Evolutionary conservation across 495 filamentous ascomycete species (phyloP).

Genomic region (Aspergillus taichungensis): DNA sequence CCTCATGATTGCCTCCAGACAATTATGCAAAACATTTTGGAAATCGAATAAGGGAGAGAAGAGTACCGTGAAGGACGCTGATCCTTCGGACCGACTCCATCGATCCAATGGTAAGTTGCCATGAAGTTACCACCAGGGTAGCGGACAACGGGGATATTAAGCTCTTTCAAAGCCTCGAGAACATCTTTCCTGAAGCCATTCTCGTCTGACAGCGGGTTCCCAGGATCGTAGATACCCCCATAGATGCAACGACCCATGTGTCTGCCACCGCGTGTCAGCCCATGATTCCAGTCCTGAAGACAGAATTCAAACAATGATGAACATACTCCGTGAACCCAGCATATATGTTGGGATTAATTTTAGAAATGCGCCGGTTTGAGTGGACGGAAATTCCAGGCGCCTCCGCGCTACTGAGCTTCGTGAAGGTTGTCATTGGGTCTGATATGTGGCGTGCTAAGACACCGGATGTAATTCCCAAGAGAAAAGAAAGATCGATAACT

Average conservation of each 20-base stretch:
- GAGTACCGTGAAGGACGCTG: constrained; percentile 47
- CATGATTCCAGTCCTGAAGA: neutral
- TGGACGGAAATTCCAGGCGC: constrained; percentile 54
- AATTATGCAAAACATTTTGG: too few species aligned
- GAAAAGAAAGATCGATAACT: too few species aligned
- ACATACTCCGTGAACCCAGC: constrained; percentile 65
- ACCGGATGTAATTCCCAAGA: neutral
- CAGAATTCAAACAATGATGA: constrained; percentile 1
- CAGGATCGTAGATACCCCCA: constrained; percentile 72
- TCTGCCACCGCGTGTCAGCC: constrained; percentile 27
- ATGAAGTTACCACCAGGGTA: constrained; percentile 78
- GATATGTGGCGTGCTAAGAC: constrained; percentile 2
- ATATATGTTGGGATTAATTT: constrained; percentile 67
- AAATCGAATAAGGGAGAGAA: neutral
- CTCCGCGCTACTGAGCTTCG: constrained; percentile 48
- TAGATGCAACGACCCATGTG: constrained; percentile 83
- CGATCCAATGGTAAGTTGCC: constrained; percentile 76
- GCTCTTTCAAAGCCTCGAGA: constrained; percentile 55
- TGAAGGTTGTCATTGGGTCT: constrained; percentile 57
- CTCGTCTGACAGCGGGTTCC: constrained; percentile 58
- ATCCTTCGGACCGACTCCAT: constrained; percentile 65
- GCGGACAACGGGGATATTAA: constrained; percentile 63
- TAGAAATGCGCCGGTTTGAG: constrained; percentile 49
- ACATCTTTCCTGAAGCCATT: constrained; percentile 72
- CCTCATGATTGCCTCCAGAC: too few species aligned